These are phyloP conservation scores for Cynanchum wilfordii DNA, from an alignment of 257 asterid species.

Conservation along the genomic window DNA sequence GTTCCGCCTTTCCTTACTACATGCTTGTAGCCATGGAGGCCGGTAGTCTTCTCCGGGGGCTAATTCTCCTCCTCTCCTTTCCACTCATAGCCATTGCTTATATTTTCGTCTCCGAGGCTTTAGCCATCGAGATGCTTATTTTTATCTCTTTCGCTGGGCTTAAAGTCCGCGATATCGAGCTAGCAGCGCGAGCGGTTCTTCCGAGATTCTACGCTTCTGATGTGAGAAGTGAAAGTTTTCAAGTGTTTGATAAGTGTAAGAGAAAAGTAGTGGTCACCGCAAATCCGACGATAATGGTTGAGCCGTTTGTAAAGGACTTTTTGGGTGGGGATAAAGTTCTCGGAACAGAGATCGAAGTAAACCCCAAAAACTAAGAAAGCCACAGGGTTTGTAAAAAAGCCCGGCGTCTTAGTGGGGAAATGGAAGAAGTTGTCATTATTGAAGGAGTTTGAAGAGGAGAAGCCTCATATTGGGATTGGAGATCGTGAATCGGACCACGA, in stretches of 20 bases:
- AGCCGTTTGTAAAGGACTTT: constrained; percentile 82
- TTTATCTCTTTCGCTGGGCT: constrained; percentile 75
- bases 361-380: constrained; percentile 81
- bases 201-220: constrained; percentile 81
- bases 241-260: constrained; percentile 69
- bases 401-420: constrained; percentile 89
- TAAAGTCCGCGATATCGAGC: constrained; percentile 85
- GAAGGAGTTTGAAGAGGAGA: constrained; percentile 85
- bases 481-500: constrained; percentile 92
- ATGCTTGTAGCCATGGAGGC: constrained; percentile 94
- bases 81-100: constrained; percentile 81
- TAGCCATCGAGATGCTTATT: constrained; percentile 80
- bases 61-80: constrained; percentile 69
- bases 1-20: constrained; percentile 97
- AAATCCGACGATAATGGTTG: constrained; percentile 94
- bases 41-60: constrained; percentile 86
- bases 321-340: constrained; percentile 89
- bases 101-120: constrained; percentile 66
- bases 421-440: constrained; percentile 64
- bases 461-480: constrained; percentile 80
- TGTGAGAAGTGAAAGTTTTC: constrained; percentile 79
- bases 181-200: constrained; percentile 78
- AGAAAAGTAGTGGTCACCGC: constrained; percentile 89
- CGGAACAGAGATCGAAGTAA: constrained; percentile 95
- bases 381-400: constrained; percentile 77